Evolutionary conservation across 2,329 filamentous ascomycete genomes (phyloP), one percentile per base, ranked within the genome.

Genomic region (Lasiodiplodia sp.): DNA sequence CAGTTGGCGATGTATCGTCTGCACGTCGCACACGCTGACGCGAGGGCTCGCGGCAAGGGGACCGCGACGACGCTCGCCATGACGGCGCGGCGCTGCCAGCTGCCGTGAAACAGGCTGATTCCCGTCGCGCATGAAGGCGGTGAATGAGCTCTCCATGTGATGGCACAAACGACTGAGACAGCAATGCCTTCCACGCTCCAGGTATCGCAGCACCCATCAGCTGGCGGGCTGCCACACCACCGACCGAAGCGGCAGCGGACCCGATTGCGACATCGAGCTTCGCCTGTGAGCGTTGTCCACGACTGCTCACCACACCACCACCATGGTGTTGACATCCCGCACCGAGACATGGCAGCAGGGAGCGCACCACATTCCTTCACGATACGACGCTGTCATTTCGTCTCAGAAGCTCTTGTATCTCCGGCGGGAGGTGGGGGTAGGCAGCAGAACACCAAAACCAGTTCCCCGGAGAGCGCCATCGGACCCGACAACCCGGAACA

Each of bases 121-220:
- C 51, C 63, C 51, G 63, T 66, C 63, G 63, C 63, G 63, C 63
- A 66, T 66, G 63, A 63, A 63, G 57, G 56, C 66, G 66, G 66
- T 68, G 55, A 68, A 49, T 34, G 65, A 37, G 37, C 23, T 34
- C 63, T 56, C 34, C 52, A 66, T 67, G 53, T 67, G 66, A 66
- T 66, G 63, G 63, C 51, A 66, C 63, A 40, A 47, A 60, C 55
- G 16, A 16, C 56, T 67, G 65, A 57, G 52, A 67, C 65, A 57
- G 53, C 65, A 67, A 57, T 67, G 55, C 63, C 63, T 44, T 66
- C 63, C 52, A 51, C 52, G 53, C 53, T 60, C 40, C 40, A 44
- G 37, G 65, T 58, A 58, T 51, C 56, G 34, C 66, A 23, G 40
- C 44, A 49, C 18, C 55, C 63, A 55, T 67, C 66, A 67, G 55